Percentiles rank a stretch among this genome's conserved stretches.
Conservation (phyloP, 1,284 basidiomycete genomes). For the Sanghuangporus sanghuang region DNA sequence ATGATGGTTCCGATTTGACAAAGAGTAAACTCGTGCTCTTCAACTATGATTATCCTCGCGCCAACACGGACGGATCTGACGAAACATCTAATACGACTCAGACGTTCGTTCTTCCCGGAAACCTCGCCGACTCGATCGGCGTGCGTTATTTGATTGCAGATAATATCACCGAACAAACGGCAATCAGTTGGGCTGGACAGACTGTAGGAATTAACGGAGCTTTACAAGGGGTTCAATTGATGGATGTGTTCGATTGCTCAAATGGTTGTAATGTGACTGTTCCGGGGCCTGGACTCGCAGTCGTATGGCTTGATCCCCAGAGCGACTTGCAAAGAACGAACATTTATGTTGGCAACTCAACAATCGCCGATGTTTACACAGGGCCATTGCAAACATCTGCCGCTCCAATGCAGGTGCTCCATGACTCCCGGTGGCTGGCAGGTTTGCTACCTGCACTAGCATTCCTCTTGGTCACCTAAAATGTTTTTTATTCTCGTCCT, state of each 20-base stretch:
- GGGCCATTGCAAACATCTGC: background rate
- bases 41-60: slow-evolving; percentile 40
- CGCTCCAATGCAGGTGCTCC: no score
- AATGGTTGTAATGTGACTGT: slow-evolving; percentile 34
- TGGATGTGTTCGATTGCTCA: slow-evolving; percentile 32
- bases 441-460: background rate
- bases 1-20: slow-evolving; percentile 36
- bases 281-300: slow-evolving; percentile 40
- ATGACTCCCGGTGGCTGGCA: background rate
- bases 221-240: slow-evolving; percentile 38
- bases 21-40: slow-evolving; percentile 49
- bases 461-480: background rate
- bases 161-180: slow-evolving; percentile 44
- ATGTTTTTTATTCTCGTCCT: background rate
- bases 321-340: background rate
- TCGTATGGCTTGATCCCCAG: slow-evolving; percentile 28
- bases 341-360: slow-evolving; percentile 15
- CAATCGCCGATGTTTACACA: slow-evolving; percentile 9
- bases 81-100: background rate
- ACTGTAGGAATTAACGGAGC: slow-evolving; percentile 35
- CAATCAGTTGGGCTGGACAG: slow-evolving; percentile 54
- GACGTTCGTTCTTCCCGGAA: slow-evolving; percentile 21
- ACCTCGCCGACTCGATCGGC: slow-evolving; percentile 32
- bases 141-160: slow-evolving; percentile 42
- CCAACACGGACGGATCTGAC: slow-evolving; percentile 24